Percentiles rank a stretch among this genome's conserved stretches.
Evolutionary conservation across 768 basidiomycete species (phyloP).

Genomic region (Lanmaoa pseudosensibilis): DNA sequence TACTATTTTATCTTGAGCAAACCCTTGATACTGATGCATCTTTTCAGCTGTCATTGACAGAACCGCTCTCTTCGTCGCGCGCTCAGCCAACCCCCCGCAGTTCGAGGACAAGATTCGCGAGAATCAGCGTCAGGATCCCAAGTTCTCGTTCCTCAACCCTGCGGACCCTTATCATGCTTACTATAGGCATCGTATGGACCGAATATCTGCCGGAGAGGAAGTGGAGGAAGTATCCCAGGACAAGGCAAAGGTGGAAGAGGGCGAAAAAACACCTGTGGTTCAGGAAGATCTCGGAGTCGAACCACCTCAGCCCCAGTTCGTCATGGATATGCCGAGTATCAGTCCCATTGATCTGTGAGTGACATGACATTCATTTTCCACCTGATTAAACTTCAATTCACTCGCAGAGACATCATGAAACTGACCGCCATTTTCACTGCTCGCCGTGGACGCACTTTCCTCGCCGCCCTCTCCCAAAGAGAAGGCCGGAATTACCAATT

Average conservation of each 20-base stretch:
- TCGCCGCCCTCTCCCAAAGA: slow-evolving; percentile 76
- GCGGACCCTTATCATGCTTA: slow-evolving; percentile 98
- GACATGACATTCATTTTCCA: neutral
- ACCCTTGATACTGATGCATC: slow-evolving; percentile 7
- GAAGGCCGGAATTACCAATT: slow-evolving; percentile 98
- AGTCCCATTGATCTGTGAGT: slow-evolving; percentile 88
- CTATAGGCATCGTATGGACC: slow-evolving; percentile 90
- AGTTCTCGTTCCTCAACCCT: slow-evolving; percentile 98
- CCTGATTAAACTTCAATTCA: neutral
- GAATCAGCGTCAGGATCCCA: slow-evolving; percentile 93
- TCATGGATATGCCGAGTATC: slow-evolving; percentile 83
- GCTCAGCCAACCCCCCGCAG: slow-evolving; percentile 88
- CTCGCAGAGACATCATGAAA: slow-evolving; percentile 85
- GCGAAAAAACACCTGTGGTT: slow-evolving; percentile 32
- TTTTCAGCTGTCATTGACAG: slow-evolving; percentile 87
- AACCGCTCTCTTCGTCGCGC: slow-evolving; percentile 87
- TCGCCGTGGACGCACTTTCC: slow-evolving; percentile 82
- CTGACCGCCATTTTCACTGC: slow-evolving; percentile 96
- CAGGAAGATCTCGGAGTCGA: slow-evolving; percentile 66
- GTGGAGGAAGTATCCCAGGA: slow-evolving; percentile 56
- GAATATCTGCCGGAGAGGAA: slow-evolving; percentile 71
- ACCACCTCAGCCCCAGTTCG: slow-evolving; percentile 81
- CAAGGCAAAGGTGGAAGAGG: slow-evolving; percentile 42
- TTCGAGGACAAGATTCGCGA: slow-evolving; percentile 98
- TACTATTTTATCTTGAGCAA: neutral